Conservation (phyloP, 2,329 filamentous ascomycete species). For the Dryadomyces sulphureus region DNA sequence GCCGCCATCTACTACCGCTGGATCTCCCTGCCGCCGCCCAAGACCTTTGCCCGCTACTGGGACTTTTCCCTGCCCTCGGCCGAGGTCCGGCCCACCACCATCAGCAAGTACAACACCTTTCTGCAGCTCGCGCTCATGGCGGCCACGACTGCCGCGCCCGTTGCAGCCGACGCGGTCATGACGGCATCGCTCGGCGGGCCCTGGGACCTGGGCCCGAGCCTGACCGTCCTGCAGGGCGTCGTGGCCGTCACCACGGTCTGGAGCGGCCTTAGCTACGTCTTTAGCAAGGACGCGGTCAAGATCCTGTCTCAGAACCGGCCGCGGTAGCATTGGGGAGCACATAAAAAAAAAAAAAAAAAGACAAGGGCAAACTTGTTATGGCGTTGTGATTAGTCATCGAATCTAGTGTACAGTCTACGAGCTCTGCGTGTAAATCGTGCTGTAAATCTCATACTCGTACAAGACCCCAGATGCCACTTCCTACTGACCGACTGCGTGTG, state of each 20-base stretch:
- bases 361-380: no score
- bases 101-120: conserved; percentile 89
- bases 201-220: conserved; percentile 36
- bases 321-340: neutral
- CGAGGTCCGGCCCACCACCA: conserved; percentile 68
- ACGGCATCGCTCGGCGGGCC: conserved; percentile 15
- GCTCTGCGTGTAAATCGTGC: no score
- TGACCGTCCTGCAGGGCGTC: conserved; percentile 55
- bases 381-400: neutral
- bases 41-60: conserved; percentile 89
- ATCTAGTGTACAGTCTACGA: no score
- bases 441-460: no score
- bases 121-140: conserved; percentile 80
- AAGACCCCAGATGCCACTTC: no score
- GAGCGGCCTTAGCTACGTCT: conserved; percentile 88
- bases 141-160: conserved; percentile 64
- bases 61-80: conserved; percentile 86
- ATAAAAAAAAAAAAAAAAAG: no score
- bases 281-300: conserved; percentile 79
- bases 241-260: conserved; percentile 84
- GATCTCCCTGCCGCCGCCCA: conserved; percentile 84
- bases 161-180: conserved; percentile 19
- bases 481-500: no score
- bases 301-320: conserved; percentile 41
- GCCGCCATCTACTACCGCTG: conserved; percentile 91